Conservation (phyloP, 768 basidiomycete species). For the Xerocomus brunneocitrinus region DNA sequence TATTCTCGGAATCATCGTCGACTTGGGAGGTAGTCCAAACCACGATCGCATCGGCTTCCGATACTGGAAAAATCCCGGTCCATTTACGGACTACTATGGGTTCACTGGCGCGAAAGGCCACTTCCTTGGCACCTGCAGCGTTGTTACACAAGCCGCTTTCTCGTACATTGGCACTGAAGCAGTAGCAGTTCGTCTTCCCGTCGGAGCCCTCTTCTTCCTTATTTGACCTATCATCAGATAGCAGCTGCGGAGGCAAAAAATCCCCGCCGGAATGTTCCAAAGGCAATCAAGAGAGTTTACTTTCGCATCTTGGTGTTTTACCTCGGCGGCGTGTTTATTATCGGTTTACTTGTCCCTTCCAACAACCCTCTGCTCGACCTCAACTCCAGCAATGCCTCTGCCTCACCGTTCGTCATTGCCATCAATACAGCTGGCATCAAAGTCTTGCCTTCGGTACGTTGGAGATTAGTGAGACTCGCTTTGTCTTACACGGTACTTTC, state of each 20-base stretch:
- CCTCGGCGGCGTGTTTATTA: conserved; percentile 40
- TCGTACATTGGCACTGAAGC: conserved; percentile 56
- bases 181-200: conserved; percentile 34
- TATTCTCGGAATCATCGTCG: conserved; percentile 42
- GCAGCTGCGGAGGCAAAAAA: conserved; percentile 49
- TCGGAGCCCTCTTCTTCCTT: background rate
- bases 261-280: conserved; percentile 41
- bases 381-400: conserved; percentile 36
- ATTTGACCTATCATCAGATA: conserved; percentile 21
- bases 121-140: conserved; percentile 50
- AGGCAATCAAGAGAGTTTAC: conserved; percentile 43
- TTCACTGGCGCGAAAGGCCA: conserved; percentile 43
- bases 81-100: conserved; percentile 43
- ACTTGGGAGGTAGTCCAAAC: conserved; percentile 54
- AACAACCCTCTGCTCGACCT: conserved; percentile 40
- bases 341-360: conserved; percentile 49
- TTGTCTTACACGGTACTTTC: background rate
- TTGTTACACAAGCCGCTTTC: conserved; percentile 56
- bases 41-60: conserved; percentile 48
- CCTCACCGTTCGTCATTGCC: conserved; percentile 57
- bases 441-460: conserved; percentile 44
- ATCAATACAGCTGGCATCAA: conserved; percentile 54
- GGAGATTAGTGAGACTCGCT: background rate
- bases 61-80: conserved; percentile 52
- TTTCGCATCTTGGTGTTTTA: conserved; percentile 36